Conservation (phyloP, 1,284 basidiomycete species). For the Trametes versicolor region DNA sequence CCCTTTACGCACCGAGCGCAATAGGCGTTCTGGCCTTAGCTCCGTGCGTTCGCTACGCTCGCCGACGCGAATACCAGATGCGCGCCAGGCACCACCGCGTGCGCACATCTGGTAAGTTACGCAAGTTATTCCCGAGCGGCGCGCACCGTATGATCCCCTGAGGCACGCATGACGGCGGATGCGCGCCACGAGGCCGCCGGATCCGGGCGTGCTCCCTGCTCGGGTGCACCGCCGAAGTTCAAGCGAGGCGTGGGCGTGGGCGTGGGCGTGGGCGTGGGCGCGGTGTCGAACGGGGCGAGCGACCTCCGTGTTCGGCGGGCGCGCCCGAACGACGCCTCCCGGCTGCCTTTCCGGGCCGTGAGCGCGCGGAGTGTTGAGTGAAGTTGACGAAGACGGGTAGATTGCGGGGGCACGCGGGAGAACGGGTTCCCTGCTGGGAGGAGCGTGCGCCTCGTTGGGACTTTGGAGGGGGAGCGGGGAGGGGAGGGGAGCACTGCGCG, state of each 20-base stretch:
- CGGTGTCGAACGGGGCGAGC: neutral
- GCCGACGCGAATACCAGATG: neutral
- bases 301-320: constrained; percentile 9
- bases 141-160: neutral
- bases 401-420: constrained; percentile 12
- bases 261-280: neutral
- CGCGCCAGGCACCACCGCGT: constrained; percentile 4
- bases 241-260: no score
- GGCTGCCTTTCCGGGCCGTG: constrained; percentile 7
- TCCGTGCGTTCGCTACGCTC: constrained; percentile 3
- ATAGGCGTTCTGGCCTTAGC: constrained; percentile 16
- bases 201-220: neutral
- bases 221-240: constrained; percentile 9
- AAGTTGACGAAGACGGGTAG: constrained; percentile 8
- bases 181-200: constrained; percentile 7
- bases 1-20: constrained; percentile 4
- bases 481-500: constrained; percentile 5
- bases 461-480: neutral
- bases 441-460: neutral
- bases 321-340: neutral
- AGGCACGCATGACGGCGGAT: constrained; percentile 1
- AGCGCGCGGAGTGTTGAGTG: neutral
- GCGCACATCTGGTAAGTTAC: neutral
- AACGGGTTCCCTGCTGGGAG: constrained; percentile 8
- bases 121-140: constrained; percentile 3